These are phyloP conservation scores for Aureobasidium sp. DNA, from an alignment of 2,329 filamentous ascomycete genomes.

Conservation along the genomic window DNA sequence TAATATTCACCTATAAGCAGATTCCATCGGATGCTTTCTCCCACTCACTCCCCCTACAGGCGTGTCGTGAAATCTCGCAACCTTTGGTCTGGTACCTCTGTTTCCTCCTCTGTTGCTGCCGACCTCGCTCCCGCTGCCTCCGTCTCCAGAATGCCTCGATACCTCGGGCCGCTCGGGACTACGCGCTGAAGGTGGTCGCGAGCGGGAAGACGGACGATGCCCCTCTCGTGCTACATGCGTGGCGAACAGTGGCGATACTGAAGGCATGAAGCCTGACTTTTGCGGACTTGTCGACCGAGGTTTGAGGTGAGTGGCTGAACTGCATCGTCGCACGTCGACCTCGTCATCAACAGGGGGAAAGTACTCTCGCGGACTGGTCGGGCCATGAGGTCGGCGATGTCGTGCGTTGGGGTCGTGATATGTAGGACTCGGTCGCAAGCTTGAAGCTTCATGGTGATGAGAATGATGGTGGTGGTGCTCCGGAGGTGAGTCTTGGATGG, in stretches of 20 bases:
- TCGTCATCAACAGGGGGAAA: slow-evolving; percentile 17
- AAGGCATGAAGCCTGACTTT: slow-evolving; percentile 33
- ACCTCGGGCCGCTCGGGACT: neutral
- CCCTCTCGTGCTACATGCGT: slow-evolving; percentile 32
- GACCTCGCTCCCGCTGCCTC: slow-evolving; percentile 1
- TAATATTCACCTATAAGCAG: neutral
- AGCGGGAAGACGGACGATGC: neutral
- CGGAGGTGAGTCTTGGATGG: slow-evolving; percentile 20
- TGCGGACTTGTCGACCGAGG: slow-evolving; percentile 14
- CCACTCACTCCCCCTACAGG: neutral
- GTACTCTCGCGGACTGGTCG: slow-evolving; percentile 23
- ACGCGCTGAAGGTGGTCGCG: slow-evolving; percentile 1
- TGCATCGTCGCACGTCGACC: slow-evolving; percentile 11
- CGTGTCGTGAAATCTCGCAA: neutral
- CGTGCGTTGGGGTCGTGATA: neutral
- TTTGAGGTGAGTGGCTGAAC: slow-evolving; percentile 16
- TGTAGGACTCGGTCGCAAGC: neutral
- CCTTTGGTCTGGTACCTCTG: neutral
- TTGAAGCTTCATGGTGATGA: slow-evolving; percentile 25
- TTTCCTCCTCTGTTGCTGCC: neutral
- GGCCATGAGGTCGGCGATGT: neutral
- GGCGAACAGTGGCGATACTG: slow-evolving; percentile 38
- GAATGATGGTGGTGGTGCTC: slow-evolving; percentile 25
- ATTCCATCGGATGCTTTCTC: slow-evolving; percentile 9
- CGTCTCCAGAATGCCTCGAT: neutral